Conservation (phyloP, 371 early-diverging fungal species). For the Umbelopsis sp. region DNA sequence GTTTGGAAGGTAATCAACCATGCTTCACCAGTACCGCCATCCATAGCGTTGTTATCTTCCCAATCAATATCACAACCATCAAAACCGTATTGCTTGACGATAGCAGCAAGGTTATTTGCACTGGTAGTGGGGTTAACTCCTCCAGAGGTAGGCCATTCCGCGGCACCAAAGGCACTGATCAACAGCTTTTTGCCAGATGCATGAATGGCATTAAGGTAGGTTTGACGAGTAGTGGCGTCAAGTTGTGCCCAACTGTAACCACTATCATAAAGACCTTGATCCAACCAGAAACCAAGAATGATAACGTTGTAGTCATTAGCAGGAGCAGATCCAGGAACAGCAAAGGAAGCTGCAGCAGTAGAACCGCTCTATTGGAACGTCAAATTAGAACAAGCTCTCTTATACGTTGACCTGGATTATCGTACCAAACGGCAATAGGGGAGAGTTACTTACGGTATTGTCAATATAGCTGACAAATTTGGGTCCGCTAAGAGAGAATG, state of each 20-base stretch:
- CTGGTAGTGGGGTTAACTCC: conserved; percentile 22
- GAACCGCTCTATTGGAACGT: conserved; percentile 2
- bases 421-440: not conserved
- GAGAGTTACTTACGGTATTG: conserved; percentile 9
- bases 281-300: conserved; percentile 21
- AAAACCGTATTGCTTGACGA: conserved; percentile 20
- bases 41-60: conserved; percentile 26
- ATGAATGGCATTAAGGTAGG: conserved; percentile 16
- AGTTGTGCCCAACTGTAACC: conserved; percentile 21
- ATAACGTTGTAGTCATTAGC: conserved; percentile 20
- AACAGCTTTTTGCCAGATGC: conserved; percentile 19
- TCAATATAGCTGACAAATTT: conserved; percentile 20
- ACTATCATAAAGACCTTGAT: conserved; percentile 15
- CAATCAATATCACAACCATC: conserved; percentile 18
- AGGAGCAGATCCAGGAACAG: conserved; percentile 16
- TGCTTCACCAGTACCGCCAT: conserved; percentile 27
- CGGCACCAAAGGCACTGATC: conserved; percentile 28
- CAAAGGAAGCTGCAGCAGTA: conserved; percentile 16
- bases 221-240: conserved; percentile 15
- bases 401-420: no score
- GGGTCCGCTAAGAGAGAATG: conserved; percentile 11
- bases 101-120: conserved; percentile 24
- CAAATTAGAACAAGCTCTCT: not conserved
- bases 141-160: conserved; percentile 23
- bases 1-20: conserved; percentile 32